Base-by-base conservation (phyloP, 2,329 filamentous ascomycete species). In the Biscogniauxia mediterranea region DNA sequence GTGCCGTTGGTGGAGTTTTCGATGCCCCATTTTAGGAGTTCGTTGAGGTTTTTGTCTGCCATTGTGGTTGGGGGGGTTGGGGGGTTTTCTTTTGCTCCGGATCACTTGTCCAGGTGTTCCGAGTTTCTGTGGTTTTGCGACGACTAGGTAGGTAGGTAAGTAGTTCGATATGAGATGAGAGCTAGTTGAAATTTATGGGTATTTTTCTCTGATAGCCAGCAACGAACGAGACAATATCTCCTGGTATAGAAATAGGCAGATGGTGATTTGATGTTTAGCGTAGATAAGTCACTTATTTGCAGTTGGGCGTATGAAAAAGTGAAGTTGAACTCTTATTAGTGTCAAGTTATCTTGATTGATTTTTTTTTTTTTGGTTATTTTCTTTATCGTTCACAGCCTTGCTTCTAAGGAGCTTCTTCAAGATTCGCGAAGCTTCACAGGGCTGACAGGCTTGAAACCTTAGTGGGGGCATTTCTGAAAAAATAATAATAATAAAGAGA, bases 21-120 rank as follows among this genome's bases (percentile, higher is more conserved):
- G 69, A 85, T 82, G 70, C 88, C 83, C 91, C 91, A 95, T 83
- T 90, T 89, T 63, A 95, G 86, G 76, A 94, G 88, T 59, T 87
- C 83, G 79, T 91, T 93, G 73, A 94, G 83, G 67, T 83, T 76
- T 61, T 81, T 75, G 83, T 87, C 77, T 85, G 81, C 75, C 81
- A 71, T 70, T 57, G 61, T 64, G 25, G 15, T 61, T 64, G 25
- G 15, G 19, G 25, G 5, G 7, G 3, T 32, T 32, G 11, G 7
- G 11, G 11, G 28, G n/a, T n/a, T 32, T 55, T 57, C 51, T 57
- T 51, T 58, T 13, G 38, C 38, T 46, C 17, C 38, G 28, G 28
- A 32, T 32, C 7, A 32, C 28, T 32, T 32, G 11, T 32, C 28
- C 28, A 32, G 28, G 28, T 32, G 7, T 32, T 32, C 7, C 28